These are phyloP conservation scores for Rubia yunnanensis DNA, from an alignment of 257 asterid species.

Conservation along the genomic window DNA sequence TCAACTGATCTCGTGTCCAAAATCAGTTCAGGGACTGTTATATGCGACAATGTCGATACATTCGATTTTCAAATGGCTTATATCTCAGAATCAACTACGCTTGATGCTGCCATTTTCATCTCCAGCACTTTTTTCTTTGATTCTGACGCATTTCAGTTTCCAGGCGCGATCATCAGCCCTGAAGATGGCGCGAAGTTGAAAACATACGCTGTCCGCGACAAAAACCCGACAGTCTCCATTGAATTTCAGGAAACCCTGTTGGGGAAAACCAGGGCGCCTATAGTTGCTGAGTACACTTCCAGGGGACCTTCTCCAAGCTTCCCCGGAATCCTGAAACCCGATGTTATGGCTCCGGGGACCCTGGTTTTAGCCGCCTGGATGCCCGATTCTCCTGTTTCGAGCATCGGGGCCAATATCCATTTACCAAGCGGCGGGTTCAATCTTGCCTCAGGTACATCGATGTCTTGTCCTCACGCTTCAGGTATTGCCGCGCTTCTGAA, in stretches of 20 bases:
- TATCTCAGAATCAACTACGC: background rate
- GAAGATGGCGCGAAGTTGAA: background rate
- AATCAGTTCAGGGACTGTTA: background rate
- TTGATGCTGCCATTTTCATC: background rate
- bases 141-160: background rate
- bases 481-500: slow-evolving; percentile 37
- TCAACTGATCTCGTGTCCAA: background rate
- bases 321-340: slow-evolving; percentile 31
- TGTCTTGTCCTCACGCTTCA: slow-evolving; percentile 41
- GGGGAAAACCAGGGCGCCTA: slow-evolving; percentile 23
- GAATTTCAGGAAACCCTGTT: slow-evolving; percentile 23
- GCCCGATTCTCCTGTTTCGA: slow-evolving; percentile 5
- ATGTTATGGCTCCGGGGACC: slow-evolving; percentile 35
- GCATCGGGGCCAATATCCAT: background rate
- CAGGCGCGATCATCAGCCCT: background rate
- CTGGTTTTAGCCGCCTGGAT: slow-evolving; percentile 26
- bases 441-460: slow-evolving; percentile 26
- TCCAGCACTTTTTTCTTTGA: background rate
- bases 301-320: slow-evolving; percentile 32
- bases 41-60: background rate
- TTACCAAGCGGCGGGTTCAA: slow-evolving; percentile 15
- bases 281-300: slow-evolving; percentile 18
- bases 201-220: background rate
- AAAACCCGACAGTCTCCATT: slow-evolving; percentile 15
- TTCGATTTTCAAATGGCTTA: background rate